Evolutionary conservation across 1,284 basidiomycete genomes (phyloP).

Genomic region (Megacollybia platyphylla): DNA sequence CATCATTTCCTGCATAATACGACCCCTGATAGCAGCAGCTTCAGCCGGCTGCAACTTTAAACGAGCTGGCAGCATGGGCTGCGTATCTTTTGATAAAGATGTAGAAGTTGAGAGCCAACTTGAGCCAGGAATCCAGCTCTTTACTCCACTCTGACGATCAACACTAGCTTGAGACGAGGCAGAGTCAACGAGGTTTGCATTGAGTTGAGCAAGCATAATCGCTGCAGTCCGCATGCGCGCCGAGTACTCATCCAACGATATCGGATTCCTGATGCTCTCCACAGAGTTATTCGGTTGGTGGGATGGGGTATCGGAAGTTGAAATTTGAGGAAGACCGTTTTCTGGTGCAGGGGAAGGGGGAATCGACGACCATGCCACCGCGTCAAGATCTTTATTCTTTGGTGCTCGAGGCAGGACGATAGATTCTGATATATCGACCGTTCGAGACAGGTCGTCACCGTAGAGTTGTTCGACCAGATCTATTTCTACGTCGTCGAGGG

Average conservation of each 20-base stretch:
- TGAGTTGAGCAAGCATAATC: constrained; percentile 96
- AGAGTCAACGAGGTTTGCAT: constrained; percentile 66
- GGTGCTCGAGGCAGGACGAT: constrained; percentile 70
- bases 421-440: constrained; percentile 69
- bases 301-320: not conserved
- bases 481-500: constrained; percentile 68
- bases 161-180: constrained; percentile 21
- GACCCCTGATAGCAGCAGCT: constrained; percentile 81
- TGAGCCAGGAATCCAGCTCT: constrained; percentile 56
- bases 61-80: constrained; percentile 12
- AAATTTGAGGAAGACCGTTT: constrained; percentile 9
- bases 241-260: constrained; percentile 90
- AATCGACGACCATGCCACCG: constrained; percentile 65
- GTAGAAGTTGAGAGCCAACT: constrained; percentile 32
- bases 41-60: constrained; percentile 67
- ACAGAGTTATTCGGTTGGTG: not conserved
- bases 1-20: constrained; percentile 99
- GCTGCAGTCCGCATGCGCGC: constrained; percentile 97
- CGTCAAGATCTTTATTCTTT: constrained; percentile 82
- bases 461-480: constrained; percentile 92
- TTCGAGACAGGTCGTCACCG: constrained; percentile 56
- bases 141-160: constrained; percentile 19
- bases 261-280: constrained; percentile 2
- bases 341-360: constrained; percentile 31
- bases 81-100: constrained; percentile 8